Conservation (phyloP, 768 basidiomycete genomes). For the Hygrocybe punicea region DNA sequence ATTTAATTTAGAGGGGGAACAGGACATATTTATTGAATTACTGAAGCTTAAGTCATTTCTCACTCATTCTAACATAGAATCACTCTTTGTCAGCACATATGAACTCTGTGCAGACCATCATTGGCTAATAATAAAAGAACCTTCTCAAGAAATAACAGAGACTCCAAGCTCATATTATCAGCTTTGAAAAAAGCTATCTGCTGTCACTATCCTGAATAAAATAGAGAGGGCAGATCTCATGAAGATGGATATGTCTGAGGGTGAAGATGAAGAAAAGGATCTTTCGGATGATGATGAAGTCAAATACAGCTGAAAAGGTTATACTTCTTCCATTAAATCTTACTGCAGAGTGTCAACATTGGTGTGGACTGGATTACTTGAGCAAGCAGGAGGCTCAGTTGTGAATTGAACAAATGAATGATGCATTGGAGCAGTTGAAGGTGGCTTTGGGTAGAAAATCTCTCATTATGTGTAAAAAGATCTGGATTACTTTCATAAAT, state of each 20-base stretch:
- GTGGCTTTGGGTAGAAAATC: background rate
- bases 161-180: background rate
- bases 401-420: no score
- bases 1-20: background rate
- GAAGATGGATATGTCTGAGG: background rate
- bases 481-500: no score
- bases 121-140: background rate
- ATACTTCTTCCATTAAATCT: conserved; percentile 6
- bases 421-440: conserved; percentile 1
- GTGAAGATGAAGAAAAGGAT: conserved; percentile 5
- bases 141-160: background rate
- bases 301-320: conserved; percentile 1
- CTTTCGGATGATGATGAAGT: background rate
- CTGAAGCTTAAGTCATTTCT: background rate
- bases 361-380: conserved; percentile 7
- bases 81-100: background rate
- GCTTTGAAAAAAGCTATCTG: background rate
- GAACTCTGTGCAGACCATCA: background rate
- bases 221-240: conserved; percentile 1
- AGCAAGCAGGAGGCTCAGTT: no score
- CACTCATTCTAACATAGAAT: background rate
- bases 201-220: background rate
- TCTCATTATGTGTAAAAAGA: no score
- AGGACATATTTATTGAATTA: background rate
- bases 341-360: conserved; percentile 1